Conservation (phyloP, 768 basidiomycete genomes). For the Leucosporidium creatinivorum region DNA sequence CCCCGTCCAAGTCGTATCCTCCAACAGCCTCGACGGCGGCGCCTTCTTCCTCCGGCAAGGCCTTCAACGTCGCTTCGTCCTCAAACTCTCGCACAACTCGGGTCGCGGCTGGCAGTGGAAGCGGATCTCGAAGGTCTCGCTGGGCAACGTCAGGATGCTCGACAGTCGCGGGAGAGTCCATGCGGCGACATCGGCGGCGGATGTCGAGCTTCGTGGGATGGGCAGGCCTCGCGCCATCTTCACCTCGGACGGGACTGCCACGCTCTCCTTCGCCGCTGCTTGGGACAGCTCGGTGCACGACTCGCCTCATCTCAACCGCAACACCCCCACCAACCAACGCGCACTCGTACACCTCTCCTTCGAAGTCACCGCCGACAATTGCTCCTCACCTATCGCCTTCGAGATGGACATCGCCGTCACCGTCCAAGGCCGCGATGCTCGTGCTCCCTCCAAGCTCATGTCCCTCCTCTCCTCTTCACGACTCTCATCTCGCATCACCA, state of each 20-base stretch:
- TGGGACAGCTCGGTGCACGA: slow-evolving; percentile 95
- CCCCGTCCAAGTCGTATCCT: slow-evolving; percentile 73
- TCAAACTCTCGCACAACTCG: slow-evolving; percentile 77
- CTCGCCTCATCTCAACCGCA: slow-evolving; percentile 73
- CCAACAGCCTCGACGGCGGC: slow-evolving; percentile 68
- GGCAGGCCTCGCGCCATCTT: slow-evolving; percentile 63
- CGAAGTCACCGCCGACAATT: slow-evolving; percentile 72
- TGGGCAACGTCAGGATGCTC: slow-evolving; percentile 77
- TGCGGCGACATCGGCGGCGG: slow-evolving; percentile 61
- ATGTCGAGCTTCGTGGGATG: slow-evolving; percentile 57
- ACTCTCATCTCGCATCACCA: slow-evolving; percentile 67
- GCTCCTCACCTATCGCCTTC: slow-evolving; percentile 80
- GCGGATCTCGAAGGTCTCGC: slow-evolving; percentile 62
- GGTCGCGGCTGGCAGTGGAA: slow-evolving; percentile 84
- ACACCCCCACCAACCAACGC: slow-evolving; percentile 69
- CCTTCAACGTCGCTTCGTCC: slow-evolving; percentile 69
- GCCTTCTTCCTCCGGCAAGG: slow-evolving; percentile 88
- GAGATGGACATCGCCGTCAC: slow-evolving; percentile 75
- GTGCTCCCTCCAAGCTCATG: slow-evolving; percentile 68
- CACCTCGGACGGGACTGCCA: slow-evolving; percentile 73
- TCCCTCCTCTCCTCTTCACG: slow-evolving; percentile 71
- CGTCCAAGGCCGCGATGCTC: slow-evolving; percentile 75
- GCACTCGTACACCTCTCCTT: slow-evolving; percentile 70
- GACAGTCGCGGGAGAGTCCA: slow-evolving; percentile 75
- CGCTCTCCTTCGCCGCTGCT: slow-evolving; percentile 59